phyloP scores from a whole-genome alignment of 1,284 basidiomycete genomes.

The Ceratobasidium theobromae region DNA sequence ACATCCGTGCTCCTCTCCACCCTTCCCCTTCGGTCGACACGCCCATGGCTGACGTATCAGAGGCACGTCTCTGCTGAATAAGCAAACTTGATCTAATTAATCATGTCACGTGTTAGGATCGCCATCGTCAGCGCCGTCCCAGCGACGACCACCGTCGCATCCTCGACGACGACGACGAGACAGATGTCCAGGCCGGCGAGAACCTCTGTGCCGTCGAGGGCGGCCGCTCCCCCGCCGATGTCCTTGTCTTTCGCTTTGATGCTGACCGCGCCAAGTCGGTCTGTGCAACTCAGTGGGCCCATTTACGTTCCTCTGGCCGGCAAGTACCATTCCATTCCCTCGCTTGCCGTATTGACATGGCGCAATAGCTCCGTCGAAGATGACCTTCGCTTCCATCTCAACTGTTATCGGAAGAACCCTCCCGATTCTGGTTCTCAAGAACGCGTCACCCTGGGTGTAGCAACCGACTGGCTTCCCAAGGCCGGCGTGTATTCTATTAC shows the following conservation, averaged over 20 bases:
- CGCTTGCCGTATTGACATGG: neutral
- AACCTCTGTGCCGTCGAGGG: conserved; percentile 25
- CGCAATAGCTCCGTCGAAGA: conserved; percentile 21
- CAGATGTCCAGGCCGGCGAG: conserved; percentile 26
- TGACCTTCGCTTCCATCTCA: conserved; percentile 32
- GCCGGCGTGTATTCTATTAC: conserved; percentile 29
- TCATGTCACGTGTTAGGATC: conserved; percentile 24
- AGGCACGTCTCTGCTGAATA: conserved; percentile 6
- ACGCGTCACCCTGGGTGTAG: conserved; percentile 21
- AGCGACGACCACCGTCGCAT: conserved; percentile 20
- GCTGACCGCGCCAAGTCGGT: conserved; percentile 30
- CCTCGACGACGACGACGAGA: conserved; percentile 3
- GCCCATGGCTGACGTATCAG: conserved; percentile 8
- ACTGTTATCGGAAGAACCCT: conserved; percentile 31
- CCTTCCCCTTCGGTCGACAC: conserved; percentile 28
- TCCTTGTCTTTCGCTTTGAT: conserved; percentile 29
- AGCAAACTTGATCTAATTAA: neutral
- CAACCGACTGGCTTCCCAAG: conserved; percentile 30
- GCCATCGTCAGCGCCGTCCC: conserved; percentile 23
- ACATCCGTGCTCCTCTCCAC: conserved; percentile 1
- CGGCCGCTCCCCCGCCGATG: conserved; percentile 28
- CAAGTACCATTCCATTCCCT: conserved; percentile 1
- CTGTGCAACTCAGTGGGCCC: conserved; percentile 27
- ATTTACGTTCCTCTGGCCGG: conserved; percentile 15
- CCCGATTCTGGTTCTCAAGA: conserved; percentile 24